These are phyloP conservation scores for Cyanodermella asteris DNA, from an alignment of 2,329 filamentous ascomycete genomes.

Conservation along the genomic window DNA sequence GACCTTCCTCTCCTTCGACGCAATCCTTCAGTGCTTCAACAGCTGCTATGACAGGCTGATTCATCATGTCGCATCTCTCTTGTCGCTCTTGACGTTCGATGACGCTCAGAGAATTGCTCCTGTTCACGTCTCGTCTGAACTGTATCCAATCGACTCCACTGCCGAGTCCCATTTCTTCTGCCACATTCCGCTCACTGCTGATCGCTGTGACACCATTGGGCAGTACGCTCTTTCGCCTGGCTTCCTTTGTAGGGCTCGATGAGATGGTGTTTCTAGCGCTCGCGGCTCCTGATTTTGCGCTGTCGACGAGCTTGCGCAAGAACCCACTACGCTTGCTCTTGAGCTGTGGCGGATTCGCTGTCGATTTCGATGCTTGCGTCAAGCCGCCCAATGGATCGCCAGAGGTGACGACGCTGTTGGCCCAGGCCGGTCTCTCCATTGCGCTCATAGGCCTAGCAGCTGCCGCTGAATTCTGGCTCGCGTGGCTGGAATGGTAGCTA, in stretches of 20 bases:
- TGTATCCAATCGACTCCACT: slow-evolving; percentile 72
- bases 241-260: slow-evolving; percentile 31
- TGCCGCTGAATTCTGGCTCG: too few relatives aligned
- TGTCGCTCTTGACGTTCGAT: slow-evolving; percentile 68
- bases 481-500: slow-evolving; percentile 87
- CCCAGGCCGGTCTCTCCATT: too few relatives aligned
- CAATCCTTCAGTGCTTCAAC: slow-evolving; percentile 73
- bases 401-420: slow-evolving; percentile 36
- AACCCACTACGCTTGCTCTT: slow-evolving; percentile 71
- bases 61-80: slow-evolving; percentile 86
- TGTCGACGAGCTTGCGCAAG: slow-evolving; percentile 87
- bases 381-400: slow-evolving; percentile 58
- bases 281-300: slow-evolving; percentile 81
- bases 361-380: slow-evolving; percentile 40
- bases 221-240: too few relatives aligned
- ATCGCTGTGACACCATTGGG: slow-evolving; percentile 30
- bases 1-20: slow-evolving; percentile 74
- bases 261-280: slow-evolving; percentile 72
- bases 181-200: slow-evolving; percentile 32
- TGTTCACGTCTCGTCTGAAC: slow-evolving; percentile 82
- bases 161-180: slow-evolving; percentile 49
- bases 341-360: too few relatives aligned
- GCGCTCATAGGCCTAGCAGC: too few relatives aligned
- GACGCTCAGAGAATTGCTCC: slow-evolving; percentile 77
- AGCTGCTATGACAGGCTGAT: slow-evolving; percentile 68